Base-by-base conservation (phyloP, 2,329 filamentous ascomycete species). In the Colletotrichum horii region DNA sequence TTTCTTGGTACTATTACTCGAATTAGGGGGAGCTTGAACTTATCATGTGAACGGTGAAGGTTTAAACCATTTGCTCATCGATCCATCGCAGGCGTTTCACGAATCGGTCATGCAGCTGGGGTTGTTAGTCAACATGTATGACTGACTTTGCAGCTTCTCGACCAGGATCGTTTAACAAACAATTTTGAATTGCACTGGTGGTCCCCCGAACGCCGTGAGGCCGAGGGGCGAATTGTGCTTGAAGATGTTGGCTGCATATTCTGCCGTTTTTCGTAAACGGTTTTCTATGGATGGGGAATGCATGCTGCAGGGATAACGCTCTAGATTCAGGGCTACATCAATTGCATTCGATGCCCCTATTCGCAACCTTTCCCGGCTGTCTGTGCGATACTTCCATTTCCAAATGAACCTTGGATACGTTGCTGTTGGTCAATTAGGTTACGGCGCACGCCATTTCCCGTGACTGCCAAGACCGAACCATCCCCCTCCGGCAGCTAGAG, bases 121-220 rank as follows among this genome's bases (percentile, higher is more conserved):
- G n/a, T 8, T 43, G 26, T 5, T 36, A 64, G 34, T 7, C 4
- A 30, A 58, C n/a, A n/a, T 52, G 43, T 48, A n/a, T 19, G 9
- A n/a, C 19, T 43, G 38, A n/a, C 19, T 43, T 19, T 43, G 38
- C 38, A 43, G n/a, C 38, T 43, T 43, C 38, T 43, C 38, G 38
- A n/a, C 43, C 11, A 52, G 43, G 6, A 22, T 52, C n/a, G 4
- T 22, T 52, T 0, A 0, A 64, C 61, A 36, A n/a, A 87, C 84
- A 62, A 93, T 93, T 78, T 91, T 88, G 79, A 94, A 94, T 81
- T 94, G 92, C 11, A 93, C 92, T 0, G 92, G 89, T 4, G 92
- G 92, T 0, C 92, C 92, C 3, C 92, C 92, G 79, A 93, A 93
- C 0, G 89, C 83, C 0, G 90, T 93, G 78, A 93, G 88, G 1